Conservation (phyloP, 306 rosid genomes). For the Citrullus mucosospermus region DNA sequence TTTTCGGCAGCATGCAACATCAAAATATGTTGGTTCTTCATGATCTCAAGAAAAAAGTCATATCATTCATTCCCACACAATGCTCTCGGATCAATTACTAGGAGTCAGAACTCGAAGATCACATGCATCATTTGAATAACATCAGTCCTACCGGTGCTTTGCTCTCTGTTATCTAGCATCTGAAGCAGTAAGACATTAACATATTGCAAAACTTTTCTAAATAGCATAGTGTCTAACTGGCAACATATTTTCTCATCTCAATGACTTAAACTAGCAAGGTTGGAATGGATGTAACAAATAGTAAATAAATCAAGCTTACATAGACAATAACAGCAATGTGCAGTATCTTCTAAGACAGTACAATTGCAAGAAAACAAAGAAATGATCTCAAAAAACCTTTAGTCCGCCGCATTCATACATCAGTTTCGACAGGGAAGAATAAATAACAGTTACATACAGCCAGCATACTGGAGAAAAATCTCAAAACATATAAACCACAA, state of each 20-base stretch:
- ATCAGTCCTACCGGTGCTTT: not conserved
- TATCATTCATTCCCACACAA: constrained; percentile 26
- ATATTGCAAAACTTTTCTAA: not conserved
- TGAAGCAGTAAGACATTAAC: not conserved
- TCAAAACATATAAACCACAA: not conserved
- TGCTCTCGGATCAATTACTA: not conserved
- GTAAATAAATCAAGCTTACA: not conserved
- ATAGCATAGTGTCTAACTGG: not conserved
- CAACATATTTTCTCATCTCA: too few relatives aligned
- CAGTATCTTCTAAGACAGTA: not conserved
- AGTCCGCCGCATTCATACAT: not conserved
- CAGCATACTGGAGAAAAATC: not conserved
- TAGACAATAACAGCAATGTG: not conserved
- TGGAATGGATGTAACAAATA: not conserved
- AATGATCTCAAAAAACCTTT: not conserved
- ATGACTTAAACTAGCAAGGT: not conserved
- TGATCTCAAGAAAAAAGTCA: constrained; percentile 17
- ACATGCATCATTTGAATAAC: not conserved
- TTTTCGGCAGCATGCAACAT: constrained; percentile 38
- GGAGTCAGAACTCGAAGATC: not conserved
- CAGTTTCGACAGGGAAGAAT: not conserved
- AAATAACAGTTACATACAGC: not conserved
- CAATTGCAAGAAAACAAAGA: not conserved
- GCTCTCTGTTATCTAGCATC: not conserved
- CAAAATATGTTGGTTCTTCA: constrained; percentile 27